Conservation (phyloP, 768 basidiomycete genomes). For the Rhizopogon vulgaris region DNA sequence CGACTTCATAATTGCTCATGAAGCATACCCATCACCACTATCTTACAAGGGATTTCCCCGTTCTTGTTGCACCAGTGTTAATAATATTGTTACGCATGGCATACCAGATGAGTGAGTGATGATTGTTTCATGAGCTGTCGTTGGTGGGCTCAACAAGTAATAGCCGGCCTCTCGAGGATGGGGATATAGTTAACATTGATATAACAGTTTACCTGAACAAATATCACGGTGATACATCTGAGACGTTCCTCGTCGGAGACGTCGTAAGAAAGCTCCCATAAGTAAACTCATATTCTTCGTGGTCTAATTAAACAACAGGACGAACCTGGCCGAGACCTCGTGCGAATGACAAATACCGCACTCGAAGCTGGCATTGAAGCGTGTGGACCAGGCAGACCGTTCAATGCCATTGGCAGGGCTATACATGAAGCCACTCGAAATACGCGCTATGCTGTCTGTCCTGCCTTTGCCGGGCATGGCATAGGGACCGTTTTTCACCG, state of each 20-base stretch:
- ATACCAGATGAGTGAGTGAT: constrained; percentile 82
- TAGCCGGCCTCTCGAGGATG: constrained; percentile 74
- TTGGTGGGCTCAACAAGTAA: constrained; percentile 3
- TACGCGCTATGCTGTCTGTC: constrained; percentile 51
- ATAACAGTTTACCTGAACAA: constrained; percentile 79
- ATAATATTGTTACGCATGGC: constrained; percentile 83
- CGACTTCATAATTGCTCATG: constrained; percentile 55
- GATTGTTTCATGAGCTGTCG: background rate
- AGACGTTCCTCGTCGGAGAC: constrained; percentile 75
- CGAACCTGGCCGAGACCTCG: constrained; percentile 57
- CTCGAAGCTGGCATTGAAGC: constrained; percentile 62
- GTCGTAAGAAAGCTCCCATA: constrained; percentile 43
- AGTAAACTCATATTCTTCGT: background rate
- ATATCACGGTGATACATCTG: constrained; percentile 87
- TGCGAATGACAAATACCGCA: constrained; percentile 56
- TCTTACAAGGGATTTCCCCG: constrained; percentile 54
- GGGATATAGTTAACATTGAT: constrained; percentile 87
- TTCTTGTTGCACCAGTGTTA: constrained; percentile 63
- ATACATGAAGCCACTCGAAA: constrained; percentile 48
- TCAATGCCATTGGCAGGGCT: constrained; percentile 63
- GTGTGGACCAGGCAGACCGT: constrained; percentile 69
- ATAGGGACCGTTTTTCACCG: constrained; percentile 80
- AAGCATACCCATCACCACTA: constrained; percentile 85
- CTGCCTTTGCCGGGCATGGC: constrained; percentile 79
- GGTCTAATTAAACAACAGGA: constrained; percentile 42